Conservation (phyloP, 192 early-diverging fungal species). For the Lobosporangium transversale region DNA sequence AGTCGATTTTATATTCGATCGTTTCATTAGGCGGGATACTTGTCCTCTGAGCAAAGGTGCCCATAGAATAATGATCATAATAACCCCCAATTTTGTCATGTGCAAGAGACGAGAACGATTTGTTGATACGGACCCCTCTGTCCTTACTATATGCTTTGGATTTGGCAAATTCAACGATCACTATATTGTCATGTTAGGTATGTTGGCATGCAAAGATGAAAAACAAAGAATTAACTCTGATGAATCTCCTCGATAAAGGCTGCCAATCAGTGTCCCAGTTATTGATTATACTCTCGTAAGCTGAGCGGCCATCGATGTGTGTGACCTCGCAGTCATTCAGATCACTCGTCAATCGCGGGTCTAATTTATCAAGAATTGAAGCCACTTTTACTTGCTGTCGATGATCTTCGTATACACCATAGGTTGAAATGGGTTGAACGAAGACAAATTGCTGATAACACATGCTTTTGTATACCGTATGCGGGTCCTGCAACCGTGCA, state of each 20-base stretch:
- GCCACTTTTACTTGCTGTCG: slow-evolving; percentile 39
- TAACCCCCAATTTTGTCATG: slow-evolving; percentile 33
- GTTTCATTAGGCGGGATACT: slow-evolving; percentile 21
- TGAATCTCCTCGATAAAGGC: no score
- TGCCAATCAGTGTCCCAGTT: background rate
- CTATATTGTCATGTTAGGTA: background rate
- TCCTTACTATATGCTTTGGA: slow-evolving; percentile 46
- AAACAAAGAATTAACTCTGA: no score
- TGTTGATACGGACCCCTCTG: slow-evolving; percentile 39
- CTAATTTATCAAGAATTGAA: slow-evolving; percentile 27
- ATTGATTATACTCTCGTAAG: slow-evolving; percentile 36
- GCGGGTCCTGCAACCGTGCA: slow-evolving; percentile 33
- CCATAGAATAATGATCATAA: slow-evolving; percentile 35
- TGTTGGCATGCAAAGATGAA: background rate
- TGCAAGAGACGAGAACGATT: slow-evolving; percentile 33
- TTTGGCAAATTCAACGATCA: slow-evolving; percentile 17
- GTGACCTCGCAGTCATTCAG: slow-evolving; percentile 51
- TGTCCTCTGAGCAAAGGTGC: slow-evolving; percentile 39
- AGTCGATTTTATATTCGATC: slow-evolving; percentile 40
- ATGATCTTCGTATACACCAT: slow-evolving; percentile 41
- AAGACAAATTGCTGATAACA: slow-evolving; percentile 52
- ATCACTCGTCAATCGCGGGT: slow-evolving; percentile 9
- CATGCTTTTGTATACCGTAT: slow-evolving; percentile 44
- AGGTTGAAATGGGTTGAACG: slow-evolving; percentile 43
- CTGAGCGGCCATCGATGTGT: slow-evolving; percentile 44